Base-by-base conservation (phyloP, 768 basidiomycete genomes). In the Sarcodon aspratus region DNA sequence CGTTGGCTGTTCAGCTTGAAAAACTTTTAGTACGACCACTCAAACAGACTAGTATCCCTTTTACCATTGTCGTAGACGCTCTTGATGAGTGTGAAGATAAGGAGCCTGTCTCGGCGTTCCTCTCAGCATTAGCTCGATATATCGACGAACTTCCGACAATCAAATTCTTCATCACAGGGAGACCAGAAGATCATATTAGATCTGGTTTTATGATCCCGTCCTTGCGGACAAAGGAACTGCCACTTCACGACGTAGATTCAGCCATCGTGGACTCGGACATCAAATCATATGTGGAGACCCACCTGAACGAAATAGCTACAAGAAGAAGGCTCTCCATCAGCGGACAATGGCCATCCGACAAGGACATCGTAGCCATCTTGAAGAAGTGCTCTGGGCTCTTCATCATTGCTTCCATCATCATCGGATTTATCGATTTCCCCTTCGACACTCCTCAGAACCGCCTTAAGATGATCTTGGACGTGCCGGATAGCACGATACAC, bases 11-110 rank as follows among this genome's bases (percentile, higher is more conserved):
- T 45, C 32, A 46, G 17, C 31, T 50, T 38, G 18, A 17, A 27
- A 46, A 35, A 12, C 50, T 64, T 6, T 9, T 62, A n/a, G 17
- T 47, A 1, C 21, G 34, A 31, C 56, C 57, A 6, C 46, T 55
- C 15, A 31, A 12, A 0, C 13, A n/a, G 9, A 12, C 43, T 9
- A 9, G 33, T 8, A 6, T 36, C 7, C 43, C 46, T 15, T 32
- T 63, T 31, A 37, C 69, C 12, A 50, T 69, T 44, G 57, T 68
- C 44, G 52, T 70, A n/a, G 69, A 70, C 51, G 68, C 60, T 3
- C 52, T 69, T 21, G 66, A 69, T 51, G 66, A 69, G 56, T 61
- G 66, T 46, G 35, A 44, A 6, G 57, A 53, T 2, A 33, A 42
- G 32, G 18, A 48, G 7, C 35, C 32, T 13, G 44, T 45, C 27